Percentiles rank a stretch among this genome's conserved stretches.
phyloP scores from a whole-genome alignment of 805 yeast species.

The Candida dajiaensis region DNA sequence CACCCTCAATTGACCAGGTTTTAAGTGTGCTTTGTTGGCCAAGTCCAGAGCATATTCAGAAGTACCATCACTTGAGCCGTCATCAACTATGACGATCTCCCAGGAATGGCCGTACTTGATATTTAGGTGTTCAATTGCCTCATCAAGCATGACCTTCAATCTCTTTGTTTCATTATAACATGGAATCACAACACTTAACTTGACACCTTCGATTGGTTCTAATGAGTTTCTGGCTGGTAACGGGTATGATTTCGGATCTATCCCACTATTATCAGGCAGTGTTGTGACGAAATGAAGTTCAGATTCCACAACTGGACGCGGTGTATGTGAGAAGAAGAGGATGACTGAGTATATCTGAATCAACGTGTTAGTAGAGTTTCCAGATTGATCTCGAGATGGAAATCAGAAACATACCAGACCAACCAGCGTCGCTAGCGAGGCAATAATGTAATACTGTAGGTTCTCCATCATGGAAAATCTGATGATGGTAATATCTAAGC shows the following conservation, averaged over 20 bases:
- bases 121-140: constrained; percentile 51
- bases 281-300: constrained; percentile 53
- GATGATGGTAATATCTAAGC: not conserved
- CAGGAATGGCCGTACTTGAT: constrained; percentile 34
- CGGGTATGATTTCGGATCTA: constrained; percentile 30
- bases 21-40: constrained; percentile 39
- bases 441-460: not conserved
- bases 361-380: not conserved
- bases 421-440: not conserved
- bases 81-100: constrained; percentile 87
- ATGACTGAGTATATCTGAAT: constrained; percentile 11
- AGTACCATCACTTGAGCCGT: constrained; percentile 84
- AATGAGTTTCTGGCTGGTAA: constrained; percentile 19
- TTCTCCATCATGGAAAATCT: not conserved
- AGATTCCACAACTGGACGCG: constrained; percentile 46
- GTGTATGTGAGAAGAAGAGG: constrained; percentile 51
- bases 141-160: constrained; percentile 65
- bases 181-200: constrained; percentile 81
- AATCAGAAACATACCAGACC: not conserved
- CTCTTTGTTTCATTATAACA: constrained; percentile 84
- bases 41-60: constrained; percentile 63
- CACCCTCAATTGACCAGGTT: constrained; percentile 62
- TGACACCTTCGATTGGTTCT: constrained; percentile 31
- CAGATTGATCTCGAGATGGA: not conserved
- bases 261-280: constrained; percentile 25